Percentiles rank a stretch among this genome's conserved stretches.
These are phyloP conservation scores for Neurospora sp. DNA, from an alignment of 495 filamentous ascomycete species.

Conservation along the genomic window DNA sequence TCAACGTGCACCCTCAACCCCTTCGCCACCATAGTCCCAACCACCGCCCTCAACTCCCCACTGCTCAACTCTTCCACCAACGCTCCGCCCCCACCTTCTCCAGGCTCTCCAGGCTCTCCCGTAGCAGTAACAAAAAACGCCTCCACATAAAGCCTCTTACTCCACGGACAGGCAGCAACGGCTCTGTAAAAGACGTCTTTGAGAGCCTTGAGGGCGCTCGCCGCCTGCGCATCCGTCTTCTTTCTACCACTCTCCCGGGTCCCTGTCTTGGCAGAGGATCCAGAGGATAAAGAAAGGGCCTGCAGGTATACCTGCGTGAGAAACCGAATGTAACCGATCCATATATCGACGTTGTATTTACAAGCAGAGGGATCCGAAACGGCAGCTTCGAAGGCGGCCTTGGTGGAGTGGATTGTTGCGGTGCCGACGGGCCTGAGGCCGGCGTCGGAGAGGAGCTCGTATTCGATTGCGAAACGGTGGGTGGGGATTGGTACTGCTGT, in stretches of 20 bases:
- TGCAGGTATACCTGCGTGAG: slow-evolving; percentile 7
- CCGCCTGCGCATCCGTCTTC: neutral
- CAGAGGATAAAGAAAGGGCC: neutral
- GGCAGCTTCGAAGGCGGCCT: slow-evolving; percentile 63
- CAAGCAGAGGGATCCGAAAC: slow-evolving; percentile 26
- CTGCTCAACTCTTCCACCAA: slow-evolving; percentile 19
- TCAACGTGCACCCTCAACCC: slow-evolving; percentile 36
- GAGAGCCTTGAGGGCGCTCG: neutral
- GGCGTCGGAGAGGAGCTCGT: slow-evolving; percentile 38
- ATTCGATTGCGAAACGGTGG: slow-evolving; percentile 57
- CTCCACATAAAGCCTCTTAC: slow-evolving; percentile 57
- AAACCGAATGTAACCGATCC: slow-evolving; percentile 59
- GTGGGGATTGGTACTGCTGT: slow-evolving; percentile 28
- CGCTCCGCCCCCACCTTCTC: neutral
- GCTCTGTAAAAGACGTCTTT: slow-evolving; percentile 56
- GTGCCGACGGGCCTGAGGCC: slow-evolving; percentile 31
- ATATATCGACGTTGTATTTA: slow-evolving; percentile 41
- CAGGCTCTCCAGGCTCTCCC: neutral
- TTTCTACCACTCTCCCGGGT: slow-evolving; percentile 20
- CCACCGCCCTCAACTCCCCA: slow-evolving; percentile 45
- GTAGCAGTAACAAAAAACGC: slow-evolving; percentile 32
- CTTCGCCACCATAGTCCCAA: slow-evolving; percentile 26
- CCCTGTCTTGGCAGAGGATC: neutral
- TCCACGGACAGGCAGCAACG: slow-evolving; percentile 62
- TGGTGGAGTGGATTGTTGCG: slow-evolving; percentile 39